phyloP scores from a whole-genome alignment of 192 early-diverging fungal genomes.

The Funneliformis geosporum region DNA sequence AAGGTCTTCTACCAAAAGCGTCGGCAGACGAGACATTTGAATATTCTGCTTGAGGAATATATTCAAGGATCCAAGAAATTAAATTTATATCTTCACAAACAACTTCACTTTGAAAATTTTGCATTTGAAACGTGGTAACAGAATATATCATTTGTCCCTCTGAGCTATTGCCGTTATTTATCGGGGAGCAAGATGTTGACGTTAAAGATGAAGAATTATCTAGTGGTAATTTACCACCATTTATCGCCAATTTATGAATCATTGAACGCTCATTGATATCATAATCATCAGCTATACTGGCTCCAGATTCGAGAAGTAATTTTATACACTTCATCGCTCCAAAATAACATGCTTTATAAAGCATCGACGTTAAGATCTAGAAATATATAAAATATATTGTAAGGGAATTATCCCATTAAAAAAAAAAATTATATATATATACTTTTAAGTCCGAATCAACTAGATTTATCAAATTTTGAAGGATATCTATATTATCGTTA shows the following conservation, averaged over 20 bases:
- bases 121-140: not conserved
- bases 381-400: not conserved
- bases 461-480: not conserved
- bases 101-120: not conserved
- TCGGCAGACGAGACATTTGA: slow-evolving; percentile 46
- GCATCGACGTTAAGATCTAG: slow-evolving; percentile 37
- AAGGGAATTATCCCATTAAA: too few relatives aligned
- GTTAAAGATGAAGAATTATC: not conserved
- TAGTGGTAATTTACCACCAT: slow-evolving; percentile 45
- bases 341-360: slow-evolving; percentile 44
- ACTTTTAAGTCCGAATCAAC: not conserved
- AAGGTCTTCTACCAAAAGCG: slow-evolving; percentile 57
- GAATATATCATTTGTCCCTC: not conserved
- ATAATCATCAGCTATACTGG: slow-evolving; percentile 37
- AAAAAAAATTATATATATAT: too few relatives aligned
- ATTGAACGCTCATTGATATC: slow-evolving; percentile 66
- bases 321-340: slow-evolving; percentile 43
- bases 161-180: not conserved
- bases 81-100: slow-evolving; percentile 42
- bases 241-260: slow-evolving; percentile 55
- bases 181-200: not conserved
- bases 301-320: slow-evolving; percentile 39
- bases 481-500: not conserved
- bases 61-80: slow-evolving; percentile 42
- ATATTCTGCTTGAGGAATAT: slow-evolving; percentile 35